A percentile compares a stretch with the other conserved stretches of the same genome.
Evolutionary conservation across 1,139 yeast genomes (phyloP).

Genomic region (Chernovozyma sophiae-reginae): DNA sequence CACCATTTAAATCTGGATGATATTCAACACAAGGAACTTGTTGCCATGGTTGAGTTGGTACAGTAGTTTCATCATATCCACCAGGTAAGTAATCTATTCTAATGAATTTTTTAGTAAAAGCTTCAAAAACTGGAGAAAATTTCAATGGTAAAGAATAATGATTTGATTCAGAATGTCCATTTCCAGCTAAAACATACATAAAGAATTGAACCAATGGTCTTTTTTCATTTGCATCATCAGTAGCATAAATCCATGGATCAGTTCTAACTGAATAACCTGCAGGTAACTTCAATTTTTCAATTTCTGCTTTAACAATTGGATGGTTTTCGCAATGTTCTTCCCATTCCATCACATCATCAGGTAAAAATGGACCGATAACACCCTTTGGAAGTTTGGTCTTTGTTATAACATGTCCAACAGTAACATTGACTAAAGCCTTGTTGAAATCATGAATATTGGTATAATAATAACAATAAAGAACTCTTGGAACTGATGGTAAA

Average conservation of each 20-base stretch:
- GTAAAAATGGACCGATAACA: slow-evolving; percentile 69
- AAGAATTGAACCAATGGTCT: slow-evolving; percentile 70
- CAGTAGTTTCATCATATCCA: slow-evolving; percentile 60
- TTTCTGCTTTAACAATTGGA: slow-evolving; percentile 58
- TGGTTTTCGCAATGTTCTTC: slow-evolving; percentile 50
- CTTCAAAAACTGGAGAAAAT: slow-evolving; percentile 78
- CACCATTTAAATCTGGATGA: slow-evolving; percentile 71
- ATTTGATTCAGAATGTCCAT: slow-evolving; percentile 73
- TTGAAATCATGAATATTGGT: slow-evolving; percentile 54
- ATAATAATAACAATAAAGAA: slow-evolving; percentile 65
- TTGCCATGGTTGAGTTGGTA: slow-evolving; percentile 61
- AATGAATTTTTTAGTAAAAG: slow-evolving; percentile 57
- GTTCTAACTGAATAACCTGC: slow-evolving; percentile 52
- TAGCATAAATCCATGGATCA: slow-evolving; percentile 91
- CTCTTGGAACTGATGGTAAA: slow-evolving; percentile 58
- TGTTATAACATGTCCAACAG: slow-evolving; percentile 61
- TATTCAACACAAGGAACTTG: slow-evolving; percentile 62
- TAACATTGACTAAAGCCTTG: slow-evolving; percentile 70
- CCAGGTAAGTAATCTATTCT: slow-evolving; percentile 79
- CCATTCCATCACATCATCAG: slow-evolving; percentile 59
- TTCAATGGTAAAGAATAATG: slow-evolving; percentile 82
- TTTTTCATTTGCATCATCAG: slow-evolving; percentile 57
- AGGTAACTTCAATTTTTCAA: slow-evolving; percentile 62
- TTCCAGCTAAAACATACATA: slow-evolving; percentile 69
- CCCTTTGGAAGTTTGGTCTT: slow-evolving; percentile 57